Base-by-base conservation (phyloP, 495 filamentous ascomycete genomes). In the Lasiosphaeriaceae sp. region DNA sequence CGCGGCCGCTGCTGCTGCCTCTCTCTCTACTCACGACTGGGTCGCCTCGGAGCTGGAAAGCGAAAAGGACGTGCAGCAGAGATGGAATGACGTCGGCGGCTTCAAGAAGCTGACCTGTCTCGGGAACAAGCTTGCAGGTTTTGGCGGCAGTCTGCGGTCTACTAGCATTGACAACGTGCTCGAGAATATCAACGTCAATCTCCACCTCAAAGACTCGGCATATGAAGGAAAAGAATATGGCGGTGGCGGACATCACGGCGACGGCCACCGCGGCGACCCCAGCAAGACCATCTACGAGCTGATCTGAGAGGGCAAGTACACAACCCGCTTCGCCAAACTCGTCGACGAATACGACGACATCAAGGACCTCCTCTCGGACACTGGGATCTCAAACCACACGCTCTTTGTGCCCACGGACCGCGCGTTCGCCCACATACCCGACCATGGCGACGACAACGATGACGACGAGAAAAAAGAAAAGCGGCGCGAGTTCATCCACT, bases 211-310 rank as follows among this genome's bases (percentile, higher is more conserved):
- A n/a, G n/a, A n/a, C n/a, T n/a, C n/a, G n/a, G n/a, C 26, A 31
- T 9, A 4, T 9, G 26, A 9, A 31, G 3, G 26, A 31, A 9
- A 4, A 4, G 26, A 9, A 31, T 31, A 31, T 31, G 26, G 26
- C 26, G 26, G 26, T 9, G 26, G 26, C 26, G 26, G 26, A n/a
- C n/a, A 48, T 11, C 57, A 59, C 41, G 58, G 57, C 37, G 53
- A 54, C 37, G 58, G 35, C 45, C 74, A 71, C 34, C 71, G 61
- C 43, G 59, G 60, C 55, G 61, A 63, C 59, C 52, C 26, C 50
- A 70, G 78, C n/a, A 87, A 92, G 65, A 95, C 90, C 29, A 77
- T 95, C 50, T 96, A 90, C 71, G 75, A 96, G 58, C 71, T 91
- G 22, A 90, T 97, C 69, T 70, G 77, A 12, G 75, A 81, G 47